Evolutionary conservation across 2,329 filamentous ascomycete genomes (phyloP).

Genomic region (Aspergillus glaucus): DNA sequence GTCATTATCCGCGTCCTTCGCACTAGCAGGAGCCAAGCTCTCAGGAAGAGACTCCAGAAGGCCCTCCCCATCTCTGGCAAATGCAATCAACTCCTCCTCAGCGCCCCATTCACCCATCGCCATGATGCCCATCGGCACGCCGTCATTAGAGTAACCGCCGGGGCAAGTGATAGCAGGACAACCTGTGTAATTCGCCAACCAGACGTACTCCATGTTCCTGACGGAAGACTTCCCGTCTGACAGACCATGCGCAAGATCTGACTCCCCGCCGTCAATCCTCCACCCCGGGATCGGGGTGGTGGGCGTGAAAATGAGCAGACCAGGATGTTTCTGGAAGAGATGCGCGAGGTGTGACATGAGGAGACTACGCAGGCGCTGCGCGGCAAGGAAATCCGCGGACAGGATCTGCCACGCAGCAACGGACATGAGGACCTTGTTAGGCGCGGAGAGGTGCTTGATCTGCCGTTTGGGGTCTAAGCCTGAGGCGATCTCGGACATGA

Average conservation of each 20-base stretch:
- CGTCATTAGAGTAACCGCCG: conserved; percentile 58
- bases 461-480: conserved; percentile 42
- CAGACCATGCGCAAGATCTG: conserved; percentile 58
- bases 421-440: conserved; percentile 64
- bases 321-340: conserved; percentile 64
- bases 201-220: conserved; percentile 79
- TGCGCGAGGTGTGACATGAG: conserved; percentile 72
- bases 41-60: conserved; percentile 32
- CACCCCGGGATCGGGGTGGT: conserved; percentile 71
- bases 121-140: conserved; percentile 48
- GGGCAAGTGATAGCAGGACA: conserved; percentile 70
- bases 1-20: conserved; percentile 3
- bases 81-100: conserved; percentile 48
- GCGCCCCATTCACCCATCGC: conserved; percentile 51
- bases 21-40: conserved; percentile 3
- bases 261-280: conserved; percentile 53
- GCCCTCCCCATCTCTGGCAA: conserved; percentile 47
- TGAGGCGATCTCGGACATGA: conserved; percentile 63
- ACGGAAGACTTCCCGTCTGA: conserved; percentile 67
- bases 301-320: conserved; percentile 71
- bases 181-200: conserved; percentile 75
- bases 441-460: conserved; percentile 53
- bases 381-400: conserved; percentile 64
- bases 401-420: conserved; percentile 57
- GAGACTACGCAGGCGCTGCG: conserved; percentile 65